Percentiles rank a stretch among this genome's conserved stretches.
These are phyloP conservation scores for Alternaria sp. DNA, from an alignment of 2,329 filamentous ascomycete genomes.

Conservation along the genomic window DNA sequence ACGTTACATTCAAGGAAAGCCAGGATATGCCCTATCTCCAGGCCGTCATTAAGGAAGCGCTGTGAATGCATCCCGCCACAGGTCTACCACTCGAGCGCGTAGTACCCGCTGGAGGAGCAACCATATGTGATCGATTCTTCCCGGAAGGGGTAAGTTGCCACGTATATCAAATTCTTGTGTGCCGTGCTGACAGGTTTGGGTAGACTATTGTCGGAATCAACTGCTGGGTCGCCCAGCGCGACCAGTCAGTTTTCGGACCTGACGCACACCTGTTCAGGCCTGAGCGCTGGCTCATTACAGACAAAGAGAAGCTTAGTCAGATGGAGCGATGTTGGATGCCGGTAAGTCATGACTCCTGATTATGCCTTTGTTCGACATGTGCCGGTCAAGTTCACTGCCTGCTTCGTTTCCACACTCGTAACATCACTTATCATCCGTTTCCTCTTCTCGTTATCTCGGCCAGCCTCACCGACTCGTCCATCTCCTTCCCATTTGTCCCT, in stretches of 20 bases:
- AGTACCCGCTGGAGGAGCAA: conserved; percentile 29
- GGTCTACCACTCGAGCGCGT: conserved; percentile 35
- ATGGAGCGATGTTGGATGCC: conserved; percentile 35
- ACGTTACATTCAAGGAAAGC: conserved; percentile 30
- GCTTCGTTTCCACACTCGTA: neutral
- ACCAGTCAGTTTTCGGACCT: conserved; percentile 25
- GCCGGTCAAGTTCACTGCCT: neutral
- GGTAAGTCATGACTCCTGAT: no score
- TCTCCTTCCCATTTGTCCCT: neutral
- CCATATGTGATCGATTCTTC: conserved; percentile 26
- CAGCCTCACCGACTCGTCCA: conserved; percentile 4
- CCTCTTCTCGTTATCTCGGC: neutral
- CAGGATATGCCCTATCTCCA: conserved; percentile 45
- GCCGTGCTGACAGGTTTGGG: neutral
- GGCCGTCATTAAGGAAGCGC: conserved; percentile 40
- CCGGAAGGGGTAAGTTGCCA: conserved; percentile 25
- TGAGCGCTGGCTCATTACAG: conserved; percentile 31
- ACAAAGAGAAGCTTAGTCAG: conserved; percentile 21
- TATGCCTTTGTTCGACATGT: conserved; percentile 1
- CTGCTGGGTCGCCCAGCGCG: conserved; percentile 32
- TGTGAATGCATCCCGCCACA: conserved; percentile 37
- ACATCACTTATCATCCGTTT: neutral
- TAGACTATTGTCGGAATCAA: conserved; percentile 35
- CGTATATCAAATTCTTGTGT: neutral
- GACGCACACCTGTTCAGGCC: conserved; percentile 32